Base-by-base conservation (phyloP, 2,329 filamentous ascomycete genomes). In the Leptosphaerulina australis region DNA sequence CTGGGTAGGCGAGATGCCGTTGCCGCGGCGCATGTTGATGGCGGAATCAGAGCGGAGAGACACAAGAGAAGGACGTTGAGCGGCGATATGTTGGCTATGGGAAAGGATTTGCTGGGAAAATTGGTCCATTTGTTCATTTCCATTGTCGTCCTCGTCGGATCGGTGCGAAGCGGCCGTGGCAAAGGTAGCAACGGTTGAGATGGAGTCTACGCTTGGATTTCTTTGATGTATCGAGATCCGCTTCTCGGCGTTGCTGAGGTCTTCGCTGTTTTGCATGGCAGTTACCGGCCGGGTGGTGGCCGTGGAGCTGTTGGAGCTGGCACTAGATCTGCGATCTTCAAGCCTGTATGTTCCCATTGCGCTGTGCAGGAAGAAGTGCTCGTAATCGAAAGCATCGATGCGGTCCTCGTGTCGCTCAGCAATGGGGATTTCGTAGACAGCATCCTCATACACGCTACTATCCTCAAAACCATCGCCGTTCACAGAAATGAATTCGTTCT, bases 341-440 rank as follows among this genome's bases (percentile, higher is more conserved):
- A 80, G 77, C 59, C 82, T 85, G 66, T 91, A 86, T 2, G 82
- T 91, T 5, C 91, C 91, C 82, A 97, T 87, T 9, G 91, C 91
- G 60, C 90, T 96, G 71, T 97, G 91, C 11, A 97, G 80, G 71
- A 96, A 96, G 75, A 97, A 97, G 68, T 96, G 87, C 71, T 96
- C 90, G 56, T 97, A 97, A 70, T 97, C 93, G 66, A 97, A 97
- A 1, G 92, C 92, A 71, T 97, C 93, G 59, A 92, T 87, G 15
- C 93, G 88, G 70, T 97, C 91, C 74, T 97, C 93, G 65, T 97
- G 93, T 0, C 91, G 90, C 44, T 68, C 72, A 5, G 67, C 63
- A 20, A 62, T 58, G 3, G 69, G 61, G 63, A 68, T 68, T 40
- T 75, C 62, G 55, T 72, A 72, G 6, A 66, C 68, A n/a, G 76